Evolutionary conservation across 1,139 yeast species (phyloP), one percentile per base, ranked within the genome.

Genomic region (Suhomyces wounanorum): DNA sequence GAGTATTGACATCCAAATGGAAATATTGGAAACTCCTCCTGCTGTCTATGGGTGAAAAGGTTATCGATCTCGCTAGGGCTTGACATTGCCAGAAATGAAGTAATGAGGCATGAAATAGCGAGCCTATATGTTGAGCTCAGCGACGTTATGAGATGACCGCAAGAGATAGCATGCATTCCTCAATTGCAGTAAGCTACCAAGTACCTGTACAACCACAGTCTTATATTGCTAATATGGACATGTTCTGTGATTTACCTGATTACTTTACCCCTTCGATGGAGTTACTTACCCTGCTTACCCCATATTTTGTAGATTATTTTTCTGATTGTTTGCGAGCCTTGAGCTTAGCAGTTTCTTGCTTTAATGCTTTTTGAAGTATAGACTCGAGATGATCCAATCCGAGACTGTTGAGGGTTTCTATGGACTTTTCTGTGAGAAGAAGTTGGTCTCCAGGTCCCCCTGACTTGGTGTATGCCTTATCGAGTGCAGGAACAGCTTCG

Each of bases 321-420:
- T 31, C 30, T 26, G 42, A 2, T 11, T 39, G 8, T 16, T 33
- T 33, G 37, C 37, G 37, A 5, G 56, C 52, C 28, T 35, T 25
- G 36, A 71, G 60, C 43, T 77, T 58, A 16, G 54, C 55, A 3
- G 64, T 61, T 62, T 82, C 86, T 59, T 82, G 86, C 40, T 63
- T 66, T 51, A 79, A 61, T 1, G 84, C 84, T 57, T 75, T 79
- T 16, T 60, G 52, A 50, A 83, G 68, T 36, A 75, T 78, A 2
- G 69, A 67, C 45, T 68, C 69, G 44, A 77, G 64, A 44, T 72
- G 75, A 5, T 64, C 69, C 44, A 81, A 63, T 10, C 68, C 64
- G 36, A 72, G 64, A 10, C 61, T 52, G 43, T 68, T 63, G 41
- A 77, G 55, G 26, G 55, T 52, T n/a, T 74, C 70, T 30, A 76